Evolutionary conservation across 176 grass and related monocot species (phyloP), one percentile per base, ranked within the genome.

Genomic region (Saccharum officinarum): DNA sequence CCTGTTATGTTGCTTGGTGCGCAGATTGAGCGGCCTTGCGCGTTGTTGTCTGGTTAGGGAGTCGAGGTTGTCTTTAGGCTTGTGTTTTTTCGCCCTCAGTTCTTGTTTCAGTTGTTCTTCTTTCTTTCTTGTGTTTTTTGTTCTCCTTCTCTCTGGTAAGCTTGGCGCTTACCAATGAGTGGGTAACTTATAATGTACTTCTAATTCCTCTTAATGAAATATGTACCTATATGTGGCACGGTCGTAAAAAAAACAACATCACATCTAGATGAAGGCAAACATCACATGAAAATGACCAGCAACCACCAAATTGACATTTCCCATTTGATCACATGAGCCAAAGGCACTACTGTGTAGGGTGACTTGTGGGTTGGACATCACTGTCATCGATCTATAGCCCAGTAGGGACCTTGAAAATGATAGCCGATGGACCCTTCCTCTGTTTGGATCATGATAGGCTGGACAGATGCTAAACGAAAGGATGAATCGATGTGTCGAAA

Each of bases 251-350:
- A n/a, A 34, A 28, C 0, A 28, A 28, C 28, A 28, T 28, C 57
- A 7, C 13, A 16, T 41, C 4, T 31, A 69, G 61, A 37, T 74
- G 28, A 31, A 88, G 46, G 69, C 28, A 68, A 37, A 68, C 11
- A 11, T 64, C 37, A 73, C 73, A 79, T 39, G 84, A 90, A 79
- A 66, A 79, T 46, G 79, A 86, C 59, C 5, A 4, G 28, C 49
- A 83, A 79, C 82, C 14, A 86, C 25, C 34, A 42, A 37, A 45
- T 63, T 76, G 70, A 52, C 40, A 55, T 55, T 71, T 71, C 69
- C 83, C 71, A 63, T 61, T 47, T 69, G 38, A 80, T 80, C 57
- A 69, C 26, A 54, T 50, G 55, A 79, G 16, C 67, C 81, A 84
- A 75, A 71, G 65, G 50, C 7, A 57, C 8, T 28, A 65, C 3